Evolutionary conservation across 2,329 filamentous ascomycete genomes (phyloP).

Genomic region (Macrophomina tecta): DNA sequence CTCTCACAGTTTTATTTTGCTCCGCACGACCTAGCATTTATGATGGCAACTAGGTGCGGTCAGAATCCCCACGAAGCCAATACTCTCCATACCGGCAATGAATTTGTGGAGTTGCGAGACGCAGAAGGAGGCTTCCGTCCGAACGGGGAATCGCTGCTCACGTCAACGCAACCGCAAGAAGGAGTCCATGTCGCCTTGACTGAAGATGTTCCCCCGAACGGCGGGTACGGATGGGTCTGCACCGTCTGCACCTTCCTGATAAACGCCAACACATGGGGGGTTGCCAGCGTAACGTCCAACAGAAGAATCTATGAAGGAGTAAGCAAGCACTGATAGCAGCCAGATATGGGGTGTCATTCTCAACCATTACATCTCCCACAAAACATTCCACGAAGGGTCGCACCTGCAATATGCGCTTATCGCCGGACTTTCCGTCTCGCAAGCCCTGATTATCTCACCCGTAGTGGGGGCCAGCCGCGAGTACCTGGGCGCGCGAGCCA

Average conservation of each 20-base stretch:
- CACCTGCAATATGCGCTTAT: constrained; percentile 44
- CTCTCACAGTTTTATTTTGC: too few relatives aligned
- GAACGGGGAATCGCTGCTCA: too few relatives aligned
- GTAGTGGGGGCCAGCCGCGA: constrained; percentile 32
- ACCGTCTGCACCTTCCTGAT: constrained; percentile 36
- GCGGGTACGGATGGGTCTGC: constrained; percentile 47
- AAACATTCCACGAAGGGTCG: constrained; percentile 29
- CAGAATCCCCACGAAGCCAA: too few relatives aligned
- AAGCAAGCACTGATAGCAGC: too few relatives aligned
- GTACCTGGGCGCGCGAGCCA: constrained; percentile 31
- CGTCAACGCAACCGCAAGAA: neutral
- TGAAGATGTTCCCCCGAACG: constrained; percentile 34
- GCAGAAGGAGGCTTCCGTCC: too few relatives aligned
- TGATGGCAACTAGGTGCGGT: too few relatives aligned
- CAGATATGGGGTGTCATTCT: constrained; percentile 22
- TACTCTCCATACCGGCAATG: too few relatives aligned
- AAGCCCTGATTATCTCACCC: constrained; percentile 38
- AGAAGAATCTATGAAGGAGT: too few relatives aligned
- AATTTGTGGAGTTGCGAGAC: too few relatives aligned
- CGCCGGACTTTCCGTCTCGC: constrained; percentile 40
- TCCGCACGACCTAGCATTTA: too few relatives aligned
- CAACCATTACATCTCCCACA: constrained; percentile 1
- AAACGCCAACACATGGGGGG: constrained; percentile 43
- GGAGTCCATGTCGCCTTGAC: neutral
- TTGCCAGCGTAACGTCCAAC: constrained; percentile 30